A percentile compares a stretch with the other conserved stretches of the same genome.
These are phyloP conservation scores for Phytomonas sp. DNA, from an alignment of 208 protist species.

Conservation along the genomic window DNA sequence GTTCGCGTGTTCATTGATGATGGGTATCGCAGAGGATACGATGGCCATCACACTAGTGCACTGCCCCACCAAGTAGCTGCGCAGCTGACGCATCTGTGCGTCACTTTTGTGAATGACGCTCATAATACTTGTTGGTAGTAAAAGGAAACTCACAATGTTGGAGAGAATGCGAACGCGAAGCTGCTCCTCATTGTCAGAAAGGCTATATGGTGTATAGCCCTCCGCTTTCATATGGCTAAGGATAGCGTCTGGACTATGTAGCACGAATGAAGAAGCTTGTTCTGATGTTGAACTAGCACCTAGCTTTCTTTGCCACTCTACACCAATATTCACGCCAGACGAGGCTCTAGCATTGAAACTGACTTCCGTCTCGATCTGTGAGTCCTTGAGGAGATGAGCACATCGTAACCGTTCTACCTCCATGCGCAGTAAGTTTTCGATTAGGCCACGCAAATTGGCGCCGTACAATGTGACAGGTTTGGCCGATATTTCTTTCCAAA, in stretches of 20 bases:
- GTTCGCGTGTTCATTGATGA: background rate
- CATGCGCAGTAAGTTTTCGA: slow-evolving; percentile 45
- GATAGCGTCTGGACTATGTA: background rate
- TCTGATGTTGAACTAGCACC: background rate
- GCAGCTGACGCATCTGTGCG: slow-evolving; percentile 22
- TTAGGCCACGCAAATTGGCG: slow-evolving; percentile 18
- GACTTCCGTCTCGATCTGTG: background rate
- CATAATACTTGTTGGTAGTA: slow-evolving; percentile 69
- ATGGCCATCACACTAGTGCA: slow-evolving; percentile 12
- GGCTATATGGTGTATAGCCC: slow-evolving; percentile 21
- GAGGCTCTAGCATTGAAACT: background rate
- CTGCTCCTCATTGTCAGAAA: slow-evolving; percentile 56
- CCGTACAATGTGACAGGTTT: background rate
- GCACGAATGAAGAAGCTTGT: background rate
- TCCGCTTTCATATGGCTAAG: background rate
- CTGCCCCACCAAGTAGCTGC: slow-evolving; percentile 6
- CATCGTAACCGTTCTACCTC: slow-evolving; percentile 68
- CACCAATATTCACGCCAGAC: background rate
- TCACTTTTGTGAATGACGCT: slow-evolving; percentile 21
- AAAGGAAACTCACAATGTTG: slow-evolving; percentile 79
- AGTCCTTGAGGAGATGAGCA: slow-evolving; percentile 44
- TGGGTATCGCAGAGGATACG: slow-evolving; percentile 13
- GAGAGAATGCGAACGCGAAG: slow-evolving; percentile 45
- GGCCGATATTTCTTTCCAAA: slow-evolving; percentile 17
- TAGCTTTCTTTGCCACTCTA: background rate